Evolutionary conservation across 345 rosid species (phyloP).

Genomic region (Brassica carinata): DNA sequence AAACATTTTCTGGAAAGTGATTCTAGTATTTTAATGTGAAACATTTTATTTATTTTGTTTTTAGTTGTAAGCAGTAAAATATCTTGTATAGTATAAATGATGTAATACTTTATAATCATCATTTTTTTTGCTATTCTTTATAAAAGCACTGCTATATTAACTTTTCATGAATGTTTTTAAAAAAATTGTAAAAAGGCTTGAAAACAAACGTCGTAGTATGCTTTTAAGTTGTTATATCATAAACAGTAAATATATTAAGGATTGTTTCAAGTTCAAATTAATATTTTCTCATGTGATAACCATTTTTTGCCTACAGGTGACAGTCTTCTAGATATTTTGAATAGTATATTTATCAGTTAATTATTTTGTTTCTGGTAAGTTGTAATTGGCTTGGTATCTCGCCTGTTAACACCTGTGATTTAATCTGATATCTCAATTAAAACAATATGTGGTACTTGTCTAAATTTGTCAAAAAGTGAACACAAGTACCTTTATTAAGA

Average conservation of each 20-base stretch:
- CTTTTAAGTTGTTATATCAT: background rate
- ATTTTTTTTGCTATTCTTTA: background rate
- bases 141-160: background rate
- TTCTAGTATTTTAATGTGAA: background rate
- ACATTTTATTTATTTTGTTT: background rate
- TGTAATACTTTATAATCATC: background rate
- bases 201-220: background rate
- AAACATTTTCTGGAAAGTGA: background rate
- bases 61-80: background rate
- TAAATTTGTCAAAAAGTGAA: constrained; percentile 1
- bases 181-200: background rate
- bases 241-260: background rate
- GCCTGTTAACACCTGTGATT: background rate
- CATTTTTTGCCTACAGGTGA: background rate
- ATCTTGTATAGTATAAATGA: background rate
- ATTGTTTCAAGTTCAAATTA: constrained; percentile 4
- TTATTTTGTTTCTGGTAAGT: constrained; percentile 4
- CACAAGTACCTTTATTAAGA: background rate
- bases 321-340: constrained; percentile 21
- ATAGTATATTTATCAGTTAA: background rate
- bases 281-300: constrained; percentile 12
- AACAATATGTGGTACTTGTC: constrained; percentile 12
- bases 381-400: constrained; percentile 19
- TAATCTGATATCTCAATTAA: background rate
- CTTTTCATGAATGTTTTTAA: background rate